Conservation (phyloP, 495 filamentous ascomycete genomes). For the Daldinia loculata region DNA sequence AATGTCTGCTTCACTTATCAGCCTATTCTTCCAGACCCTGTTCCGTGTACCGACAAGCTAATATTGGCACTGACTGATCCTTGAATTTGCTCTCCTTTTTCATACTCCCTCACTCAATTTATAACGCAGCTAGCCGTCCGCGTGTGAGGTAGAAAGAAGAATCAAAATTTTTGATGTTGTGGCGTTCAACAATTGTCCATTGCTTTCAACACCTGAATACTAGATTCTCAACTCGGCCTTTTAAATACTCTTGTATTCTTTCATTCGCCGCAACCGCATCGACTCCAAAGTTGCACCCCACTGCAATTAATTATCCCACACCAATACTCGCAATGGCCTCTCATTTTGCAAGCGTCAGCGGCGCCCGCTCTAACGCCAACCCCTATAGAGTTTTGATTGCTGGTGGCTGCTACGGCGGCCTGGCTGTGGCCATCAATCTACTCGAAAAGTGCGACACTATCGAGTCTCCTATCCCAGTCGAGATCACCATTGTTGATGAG, state of each 20-base stretch:
- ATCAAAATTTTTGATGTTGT: constrained; percentile 15
- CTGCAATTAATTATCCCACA: constrained; percentile 15
- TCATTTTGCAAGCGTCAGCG: constrained; percentile 15
- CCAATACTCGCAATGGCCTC: constrained; percentile 30
- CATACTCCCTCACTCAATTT: constrained; percentile 14
- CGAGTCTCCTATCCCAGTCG: constrained; percentile 55
- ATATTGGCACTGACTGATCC: constrained; percentile 16
- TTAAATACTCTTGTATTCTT: constrained; percentile 24
- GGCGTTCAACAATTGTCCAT: constrained; percentile 15
- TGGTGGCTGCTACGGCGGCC: constrained; percentile 72
- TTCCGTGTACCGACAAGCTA: constrained; percentile 30
- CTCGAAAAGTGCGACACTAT: constrained; percentile 62
- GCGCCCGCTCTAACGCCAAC: constrained; percentile 23
- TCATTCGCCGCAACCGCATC: constrained; percentile 8
- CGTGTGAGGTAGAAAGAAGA: background rate
- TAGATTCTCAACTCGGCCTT: constrained; percentile 18
- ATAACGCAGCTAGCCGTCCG: constrained; percentile 8
- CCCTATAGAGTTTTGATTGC: constrained; percentile 61
- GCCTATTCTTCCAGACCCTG: constrained; percentile 24
- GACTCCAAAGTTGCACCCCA: constrained; percentile 22
- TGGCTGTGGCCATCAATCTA: constrained; percentile 67
- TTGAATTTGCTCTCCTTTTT: constrained; percentile 4
- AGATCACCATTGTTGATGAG: constrained; percentile 75
- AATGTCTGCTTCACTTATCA: constrained; percentile 22
- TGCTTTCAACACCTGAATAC: constrained; percentile 11